Conservation (phyloP, 176 grass and related monocot genomes). For the Aegilops longissima region DNA sequence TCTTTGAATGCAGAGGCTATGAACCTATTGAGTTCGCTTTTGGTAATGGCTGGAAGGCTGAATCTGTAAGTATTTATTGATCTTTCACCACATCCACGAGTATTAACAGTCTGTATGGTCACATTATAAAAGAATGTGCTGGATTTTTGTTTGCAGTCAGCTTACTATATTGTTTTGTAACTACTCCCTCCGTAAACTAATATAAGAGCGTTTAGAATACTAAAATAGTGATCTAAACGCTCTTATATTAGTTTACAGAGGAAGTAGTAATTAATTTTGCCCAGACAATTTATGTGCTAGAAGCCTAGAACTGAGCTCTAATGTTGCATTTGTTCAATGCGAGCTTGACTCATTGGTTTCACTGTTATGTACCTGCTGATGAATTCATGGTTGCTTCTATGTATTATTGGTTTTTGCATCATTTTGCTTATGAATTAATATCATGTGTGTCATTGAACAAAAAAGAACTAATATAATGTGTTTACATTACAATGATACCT, state of each 20-base stretch:
- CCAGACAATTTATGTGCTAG: background rate
- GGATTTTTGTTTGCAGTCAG: slow-evolving; percentile 14
- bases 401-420: background rate
- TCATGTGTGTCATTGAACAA: background rate
- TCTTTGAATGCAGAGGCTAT: slow-evolving; percentile 91
- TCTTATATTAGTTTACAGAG: no score
- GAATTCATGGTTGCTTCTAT: background rate
- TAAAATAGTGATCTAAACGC: no score
- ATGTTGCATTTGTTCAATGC: background rate
- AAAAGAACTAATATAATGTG: background rate
- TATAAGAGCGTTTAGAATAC: no score
- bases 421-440: background rate
- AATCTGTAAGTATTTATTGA: slow-evolving; percentile 68
- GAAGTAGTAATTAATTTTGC: background rate
- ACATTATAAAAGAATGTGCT: background rate
- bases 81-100: background rate
- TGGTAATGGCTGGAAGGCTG: slow-evolving; percentile 74
- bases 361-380: background rate
- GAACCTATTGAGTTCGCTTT: slow-evolving; percentile 86
- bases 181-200: no score
- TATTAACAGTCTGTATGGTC: slow-evolving; percentile 13
- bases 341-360: background rate
- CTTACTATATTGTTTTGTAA: background rate
- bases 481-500: background rate
- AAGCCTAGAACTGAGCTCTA: background rate